These are phyloP conservation scores for Pichia sp. DNA, from an alignment of 1,139 yeast species.

Conservation along the genomic window DNA sequence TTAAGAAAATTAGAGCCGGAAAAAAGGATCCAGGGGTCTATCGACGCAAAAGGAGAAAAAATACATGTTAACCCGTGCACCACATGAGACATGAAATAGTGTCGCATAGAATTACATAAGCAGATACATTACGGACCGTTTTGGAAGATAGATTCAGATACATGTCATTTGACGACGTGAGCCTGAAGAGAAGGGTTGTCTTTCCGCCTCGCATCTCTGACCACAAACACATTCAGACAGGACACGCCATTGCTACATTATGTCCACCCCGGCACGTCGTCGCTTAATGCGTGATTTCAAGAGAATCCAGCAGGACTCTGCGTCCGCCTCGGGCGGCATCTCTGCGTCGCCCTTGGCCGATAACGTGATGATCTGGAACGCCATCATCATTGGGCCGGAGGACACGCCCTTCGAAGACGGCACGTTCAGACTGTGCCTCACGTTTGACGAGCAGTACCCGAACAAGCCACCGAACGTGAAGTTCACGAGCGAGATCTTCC, in stretches of 20 bases:
- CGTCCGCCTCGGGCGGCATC: slow-evolving; percentile 73
- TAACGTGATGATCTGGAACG: slow-evolving; percentile 97
- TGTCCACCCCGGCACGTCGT: slow-evolving; percentile 98
- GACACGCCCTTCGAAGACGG: slow-evolving; percentile 99
- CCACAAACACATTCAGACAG: background rate
- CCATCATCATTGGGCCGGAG: slow-evolving; percentile 95
- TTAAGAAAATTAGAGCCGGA: background rate
- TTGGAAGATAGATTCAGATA: too few species aligned
- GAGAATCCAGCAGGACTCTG: slow-evolving; percentile 95
- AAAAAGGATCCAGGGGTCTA: background rate
- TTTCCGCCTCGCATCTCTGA: background rate
- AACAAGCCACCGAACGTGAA: slow-evolving; percentile 93
- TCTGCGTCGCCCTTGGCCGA: slow-evolving; percentile 97
- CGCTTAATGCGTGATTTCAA: slow-evolving; percentile 98
- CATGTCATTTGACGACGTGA: background rate
- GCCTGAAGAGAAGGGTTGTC: background rate
- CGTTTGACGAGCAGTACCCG: slow-evolving; percentile 96
- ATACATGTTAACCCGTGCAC: too few species aligned
- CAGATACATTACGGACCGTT: too few species aligned
- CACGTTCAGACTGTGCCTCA: slow-evolving; percentile 79
- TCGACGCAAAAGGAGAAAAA: background rate
- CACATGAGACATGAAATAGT: too few species aligned
- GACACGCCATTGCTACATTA: slow-evolving; percentile 27
- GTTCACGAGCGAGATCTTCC: slow-evolving; percentile 92
- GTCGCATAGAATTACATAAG: too few species aligned